Conservation (phyloP, 2,329 filamentous ascomycete species). For the Cordyceps farinosa region DNA sequence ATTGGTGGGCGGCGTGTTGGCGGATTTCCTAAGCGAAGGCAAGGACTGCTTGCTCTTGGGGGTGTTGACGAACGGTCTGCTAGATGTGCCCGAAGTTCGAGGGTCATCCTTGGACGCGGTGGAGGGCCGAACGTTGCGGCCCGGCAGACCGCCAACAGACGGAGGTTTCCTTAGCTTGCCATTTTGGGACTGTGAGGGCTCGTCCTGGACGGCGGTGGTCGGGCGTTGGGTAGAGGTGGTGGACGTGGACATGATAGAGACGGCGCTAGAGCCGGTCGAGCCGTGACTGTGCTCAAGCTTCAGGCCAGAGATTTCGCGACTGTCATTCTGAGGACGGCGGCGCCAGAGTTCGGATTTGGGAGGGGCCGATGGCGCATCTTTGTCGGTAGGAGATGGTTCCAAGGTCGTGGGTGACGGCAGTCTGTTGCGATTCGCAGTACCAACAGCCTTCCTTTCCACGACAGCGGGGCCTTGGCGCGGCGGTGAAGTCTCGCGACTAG, state of each 20-base stretch:
- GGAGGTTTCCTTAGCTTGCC: slow-evolving; percentile 19
- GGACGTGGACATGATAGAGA: slow-evolving; percentile 15
- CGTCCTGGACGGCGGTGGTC: slow-evolving; percentile 21
- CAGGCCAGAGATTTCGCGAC: slow-evolving; percentile 45
- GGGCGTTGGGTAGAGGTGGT: slow-evolving; percentile 16
- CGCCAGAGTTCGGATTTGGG: slow-evolving; percentile 43
- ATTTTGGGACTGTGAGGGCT: slow-evolving; percentile 17
- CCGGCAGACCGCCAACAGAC: slow-evolving; percentile 26
- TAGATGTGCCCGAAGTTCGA: neutral
- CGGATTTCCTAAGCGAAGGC: neutral
- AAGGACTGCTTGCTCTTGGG: neutral
- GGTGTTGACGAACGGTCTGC: slow-evolving; percentile 11
- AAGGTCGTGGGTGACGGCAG: neutral
- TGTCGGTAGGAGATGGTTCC: slow-evolving; percentile 16
- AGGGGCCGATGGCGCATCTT: slow-evolving; percentile 25
- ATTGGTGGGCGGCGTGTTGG: slow-evolving; percentile 21
- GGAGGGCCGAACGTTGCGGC: slow-evolving; percentile 28
- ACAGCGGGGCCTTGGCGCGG: slow-evolving; percentile 6
- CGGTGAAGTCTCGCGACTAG: slow-evolving; percentile 19
- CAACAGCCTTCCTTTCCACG: neutral
- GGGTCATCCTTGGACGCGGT: neutral
- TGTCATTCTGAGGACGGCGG: slow-evolving; percentile 48
- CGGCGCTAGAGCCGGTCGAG: slow-evolving; percentile 41
- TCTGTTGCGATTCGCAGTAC: neutral
- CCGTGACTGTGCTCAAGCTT: slow-evolving; percentile 48